A percentile compares a stretch with the other conserved stretches of the same genome.
phyloP scores from a whole-genome alignment of 352 stramenopile species.

The Pythium sukuiense region DNA sequence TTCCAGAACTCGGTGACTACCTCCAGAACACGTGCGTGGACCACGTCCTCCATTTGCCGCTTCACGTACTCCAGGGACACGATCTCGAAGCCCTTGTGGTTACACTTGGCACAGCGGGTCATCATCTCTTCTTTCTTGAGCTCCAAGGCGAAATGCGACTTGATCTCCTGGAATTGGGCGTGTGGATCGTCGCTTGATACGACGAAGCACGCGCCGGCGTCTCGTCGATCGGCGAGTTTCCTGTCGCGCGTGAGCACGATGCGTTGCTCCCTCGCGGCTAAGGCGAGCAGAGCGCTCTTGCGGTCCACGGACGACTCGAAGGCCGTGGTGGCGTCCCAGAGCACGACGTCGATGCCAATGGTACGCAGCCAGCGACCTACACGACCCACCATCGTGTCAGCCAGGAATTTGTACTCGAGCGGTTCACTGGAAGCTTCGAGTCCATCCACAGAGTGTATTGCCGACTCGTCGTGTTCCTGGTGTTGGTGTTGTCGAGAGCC shows the following conservation, averaged over 20 bases:
- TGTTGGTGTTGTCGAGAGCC: neutral
- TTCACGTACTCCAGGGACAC: slow-evolving; percentile 54
- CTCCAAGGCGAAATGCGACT: slow-evolving; percentile 62
- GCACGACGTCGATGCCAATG: slow-evolving; percentile 72
- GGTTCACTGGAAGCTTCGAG: neutral
- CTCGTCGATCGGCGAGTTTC: slow-evolving; percentile 61
- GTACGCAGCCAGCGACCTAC: slow-evolving; percentile 78
- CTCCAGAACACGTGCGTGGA: slow-evolving; percentile 55
- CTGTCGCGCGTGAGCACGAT: slow-evolving; percentile 78
- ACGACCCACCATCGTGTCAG: slow-evolving; percentile 72
- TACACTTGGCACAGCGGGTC: slow-evolving; percentile 71
- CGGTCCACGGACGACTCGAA: slow-evolving; percentile 38
- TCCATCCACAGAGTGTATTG: neutral
- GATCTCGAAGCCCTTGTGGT: slow-evolving; percentile 60
- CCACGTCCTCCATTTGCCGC: slow-evolving; percentile 48
- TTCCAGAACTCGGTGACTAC: slow-evolving; percentile 70
- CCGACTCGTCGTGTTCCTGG: neutral
- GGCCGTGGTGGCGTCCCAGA: slow-evolving; percentile 47
- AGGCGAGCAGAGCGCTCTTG: slow-evolving; percentile 44
- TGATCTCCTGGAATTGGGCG: slow-evolving; percentile 77
- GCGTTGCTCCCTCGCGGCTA: slow-evolving; percentile 60
- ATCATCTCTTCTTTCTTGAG: slow-evolving; percentile 70
- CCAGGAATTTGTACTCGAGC: slow-evolving; percentile 61
- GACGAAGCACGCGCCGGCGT: slow-evolving; percentile 74
- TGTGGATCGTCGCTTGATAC: slow-evolving; percentile 70